Evolutionary conservation across 1,139 yeast genomes (phyloP), one percentile per base, ranked within the genome.

Genomic region (Pichia sp.): DNA sequence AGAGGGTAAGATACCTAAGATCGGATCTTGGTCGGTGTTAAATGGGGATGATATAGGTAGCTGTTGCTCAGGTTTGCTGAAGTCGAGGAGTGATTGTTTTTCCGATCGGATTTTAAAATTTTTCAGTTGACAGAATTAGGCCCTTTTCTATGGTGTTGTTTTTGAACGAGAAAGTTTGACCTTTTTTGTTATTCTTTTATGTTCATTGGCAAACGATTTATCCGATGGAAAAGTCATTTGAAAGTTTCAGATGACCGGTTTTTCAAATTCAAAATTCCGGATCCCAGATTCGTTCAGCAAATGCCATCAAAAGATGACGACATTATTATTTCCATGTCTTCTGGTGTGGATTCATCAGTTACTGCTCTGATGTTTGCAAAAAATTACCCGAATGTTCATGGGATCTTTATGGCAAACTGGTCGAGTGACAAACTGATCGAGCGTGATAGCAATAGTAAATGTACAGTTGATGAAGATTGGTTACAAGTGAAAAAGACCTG

Each of bases 361-460:
- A 79, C 85, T 3, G 97, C 97, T 0, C 80, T 92, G 0, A 55
- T 88, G 47, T 78, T 79, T 58, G 72, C 83, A 1, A 60, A 66
- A 34, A 60, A 66, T 44, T 73, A 72, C 33, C 43, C 46, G 16
- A 77, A 81, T 39, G 94, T 84, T 1, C 65, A 70, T 39, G 97
- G 97, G 0, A 71, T 92, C 2, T 90, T 84, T 62, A 92, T 92
- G 97, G 86, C 88, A 34, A 92, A 92, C 65, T 92, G 97, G 97
- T 69, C 76, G 1, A 47, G 56, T 1, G 71, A 72, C 33, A 44
- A 56, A 9, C 23, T 53, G 11, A 51, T 54, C 26, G 33, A 31
- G 7, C 9, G 10, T 31, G 55, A 55, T 27, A 44, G 52, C 6
- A 55, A 54, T 39, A 44, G 54, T 4, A 70, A 75, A 46, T 88